Base-by-base conservation (phyloP, 2,329 filamentous ascomycete genomes). In the Malbranchea zuffiana region DNA sequence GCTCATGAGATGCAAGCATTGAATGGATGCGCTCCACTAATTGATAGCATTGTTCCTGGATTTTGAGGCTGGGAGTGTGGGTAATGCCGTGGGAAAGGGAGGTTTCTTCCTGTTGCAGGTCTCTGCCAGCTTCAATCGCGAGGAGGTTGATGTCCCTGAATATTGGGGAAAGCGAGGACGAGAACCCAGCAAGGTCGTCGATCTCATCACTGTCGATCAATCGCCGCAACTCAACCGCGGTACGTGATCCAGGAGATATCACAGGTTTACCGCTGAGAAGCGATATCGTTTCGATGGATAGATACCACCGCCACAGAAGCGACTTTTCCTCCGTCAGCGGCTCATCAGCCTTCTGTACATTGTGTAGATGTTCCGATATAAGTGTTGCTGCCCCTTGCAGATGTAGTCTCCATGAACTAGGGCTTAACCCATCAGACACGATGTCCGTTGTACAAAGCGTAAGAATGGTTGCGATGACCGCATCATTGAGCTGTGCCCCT, bases 281-380 rank as follows among this genome's bases (percentile, higher is more conserved):
- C 11, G 42, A 35, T 10, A 40, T 27, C 1, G 45, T 42, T 35
- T 47, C 45, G 12, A 47, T 44, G 23, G 45, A 47, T 10, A 44
- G 17, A 28, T 43, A 47, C 45, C 45, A 47, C 2, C 45, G 33
- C 45, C 45, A 47, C 4, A 45, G 43, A 17, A 47, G 31, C 5
- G 37, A 32, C 11, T 37, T 43, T 12, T 40, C 33, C 13, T 26
- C 34, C 23, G 42, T 26, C 13, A 44, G 35, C 5, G 37, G 29
- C 5, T 36, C 20, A 8, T 37, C 19, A 13, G 12, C 13, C 4
- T 27, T 21, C 12, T 32, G 33, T 18, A 32, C 19, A 15, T 33
- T 41, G 7, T 44, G 32, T 18, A 47, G 23, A 40, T 44, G 43
- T 11, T 43, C 41, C 6, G 40, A 21, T 16, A 47, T 44, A 13